Conservation (phyloP, 768 basidiomycete genomes). For the Boletus sp. region DNA sequence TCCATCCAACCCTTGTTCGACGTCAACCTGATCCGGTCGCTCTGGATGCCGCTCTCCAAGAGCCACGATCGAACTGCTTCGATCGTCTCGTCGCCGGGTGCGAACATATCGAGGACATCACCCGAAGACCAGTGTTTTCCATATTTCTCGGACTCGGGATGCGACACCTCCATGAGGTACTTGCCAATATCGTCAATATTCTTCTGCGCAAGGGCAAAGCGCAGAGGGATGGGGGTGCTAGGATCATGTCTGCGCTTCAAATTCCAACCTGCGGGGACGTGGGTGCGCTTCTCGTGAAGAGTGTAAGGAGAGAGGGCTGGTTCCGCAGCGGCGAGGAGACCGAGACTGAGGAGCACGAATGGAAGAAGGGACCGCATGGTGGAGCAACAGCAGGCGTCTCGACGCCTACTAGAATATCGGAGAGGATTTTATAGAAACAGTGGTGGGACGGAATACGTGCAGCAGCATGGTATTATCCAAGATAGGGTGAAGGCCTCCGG, state of each 20-base stretch:
- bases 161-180: constrained; percentile 33
- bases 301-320: constrained; percentile 24
- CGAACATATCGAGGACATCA: constrained; percentile 28
- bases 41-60: constrained; percentile 23
- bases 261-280: constrained; percentile 37
- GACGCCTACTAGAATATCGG: not conserved
- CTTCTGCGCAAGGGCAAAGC: constrained; percentile 33
- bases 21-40: constrained; percentile 18
- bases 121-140: constrained; percentile 33
- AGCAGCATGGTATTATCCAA: constrained; percentile 8
- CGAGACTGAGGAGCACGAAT: constrained; percentile 17
- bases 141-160: constrained; percentile 33
- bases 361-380: constrained; percentile 18
- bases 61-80: constrained; percentile 31
- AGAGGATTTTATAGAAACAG: constrained; percentile 9
- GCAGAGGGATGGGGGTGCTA: constrained; percentile 26
- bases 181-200: constrained; percentile 30
- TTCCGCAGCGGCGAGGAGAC: constrained; percentile 16
- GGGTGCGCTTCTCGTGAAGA: constrained; percentile 41
- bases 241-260: constrained; percentile 37
- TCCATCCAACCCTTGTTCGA: constrained; percentile 29
- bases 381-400: not conserved
- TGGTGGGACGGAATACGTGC: constrained; percentile 6
- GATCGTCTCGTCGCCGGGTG: constrained; percentile 26
- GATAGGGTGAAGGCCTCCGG: not conserved